Conservation (phyloP, 2,329 filamentous ascomycete genomes). For the Colletotrichum lindemuthianum region DNA sequence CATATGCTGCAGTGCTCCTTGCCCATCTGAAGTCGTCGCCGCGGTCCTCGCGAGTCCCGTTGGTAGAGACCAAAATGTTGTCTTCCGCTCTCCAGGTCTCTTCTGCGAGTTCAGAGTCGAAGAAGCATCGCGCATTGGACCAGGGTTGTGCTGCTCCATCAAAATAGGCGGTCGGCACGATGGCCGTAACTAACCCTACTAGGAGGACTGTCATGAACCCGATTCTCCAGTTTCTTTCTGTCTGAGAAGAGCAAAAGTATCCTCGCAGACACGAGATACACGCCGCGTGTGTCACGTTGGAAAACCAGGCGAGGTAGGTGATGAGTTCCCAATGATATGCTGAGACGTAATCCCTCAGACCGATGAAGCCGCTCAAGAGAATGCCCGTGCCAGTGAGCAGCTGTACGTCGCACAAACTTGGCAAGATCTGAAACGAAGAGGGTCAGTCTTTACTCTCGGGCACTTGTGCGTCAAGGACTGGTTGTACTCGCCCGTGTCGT, state of each 20-base stretch:
- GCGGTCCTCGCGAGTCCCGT: not conserved
- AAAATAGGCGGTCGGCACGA: not conserved
- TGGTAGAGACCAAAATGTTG: not conserved
- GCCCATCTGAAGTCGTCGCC: no score
- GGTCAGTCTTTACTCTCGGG: no score
- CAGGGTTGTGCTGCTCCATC: not conserved
- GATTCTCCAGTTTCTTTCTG: not conserved
- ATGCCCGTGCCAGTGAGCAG: conserved; percentile 45
- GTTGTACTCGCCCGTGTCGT: not conserved
- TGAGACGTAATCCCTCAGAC: conserved; percentile 30
- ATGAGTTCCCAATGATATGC: conserved; percentile 44
- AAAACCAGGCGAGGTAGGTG: conserved; percentile 46
- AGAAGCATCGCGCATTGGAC: conserved; percentile 10
- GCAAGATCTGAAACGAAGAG: not conserved
- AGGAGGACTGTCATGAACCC: not conserved
- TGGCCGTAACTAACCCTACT: not conserved
- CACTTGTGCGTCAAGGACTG: no score
- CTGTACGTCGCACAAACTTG: conserved; percentile 39
- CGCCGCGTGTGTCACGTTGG: conserved; percentile 42
- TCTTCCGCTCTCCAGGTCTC: not conserved
- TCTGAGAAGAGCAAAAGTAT: not conserved
- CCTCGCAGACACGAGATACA: not conserved
- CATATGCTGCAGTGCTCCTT: not conserved
- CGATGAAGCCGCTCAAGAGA: conserved; percentile 38
- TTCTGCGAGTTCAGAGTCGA: not conserved